A percentile compares a stretch with the other conserved stretches of the same genome.
These are phyloP conservation scores for Colletotrichum sp. DNA, from an alignment of 2,329 filamentous ascomycete genomes.

Conservation along the genomic window DNA sequence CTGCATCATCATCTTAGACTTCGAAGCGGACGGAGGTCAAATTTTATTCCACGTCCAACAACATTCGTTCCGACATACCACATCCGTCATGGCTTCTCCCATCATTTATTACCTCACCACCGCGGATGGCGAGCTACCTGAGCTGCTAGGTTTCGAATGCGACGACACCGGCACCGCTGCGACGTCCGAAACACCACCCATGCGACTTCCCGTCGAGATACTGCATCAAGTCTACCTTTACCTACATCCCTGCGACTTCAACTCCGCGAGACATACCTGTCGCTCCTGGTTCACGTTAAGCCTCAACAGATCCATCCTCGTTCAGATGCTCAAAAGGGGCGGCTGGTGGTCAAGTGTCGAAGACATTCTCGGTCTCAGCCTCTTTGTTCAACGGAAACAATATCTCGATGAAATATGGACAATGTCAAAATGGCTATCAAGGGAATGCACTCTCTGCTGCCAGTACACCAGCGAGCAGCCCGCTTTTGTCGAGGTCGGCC, in stretches of 20 bases:
- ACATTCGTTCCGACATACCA: background rate
- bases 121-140: background rate
- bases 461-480: slow-evolving; percentile 1
- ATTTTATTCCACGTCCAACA: background rate
- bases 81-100: background rate
- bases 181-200: slow-evolving; percentile 6
- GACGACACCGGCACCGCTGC: background rate
- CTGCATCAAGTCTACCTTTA: slow-evolving; percentile 38
- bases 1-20: background rate
- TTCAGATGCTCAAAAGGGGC: slow-evolving; percentile 57
- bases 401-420: slow-evolving; percentile 31
- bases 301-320: slow-evolving; percentile 55
- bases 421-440: slow-evolving; percentile 46
- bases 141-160: background rate
- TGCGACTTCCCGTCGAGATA: slow-evolving; percentile 39
- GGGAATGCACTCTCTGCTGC: slow-evolving; percentile 38
- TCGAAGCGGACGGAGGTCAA: background rate
- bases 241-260: slow-evolving; percentile 50
- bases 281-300: slow-evolving; percentile 64
- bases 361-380: slow-evolving; percentile 23
- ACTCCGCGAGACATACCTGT: slow-evolving; percentile 65
- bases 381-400: background rate
- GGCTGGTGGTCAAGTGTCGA: slow-evolving; percentile 54
- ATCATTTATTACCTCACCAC: background rate
- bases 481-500: slow-evolving; percentile 36